Evolutionary conservation across 2,329 filamentous ascomycete genomes (phyloP), one percentile per base, ranked within the genome.

Genomic region (Penicillium freii): DNA sequence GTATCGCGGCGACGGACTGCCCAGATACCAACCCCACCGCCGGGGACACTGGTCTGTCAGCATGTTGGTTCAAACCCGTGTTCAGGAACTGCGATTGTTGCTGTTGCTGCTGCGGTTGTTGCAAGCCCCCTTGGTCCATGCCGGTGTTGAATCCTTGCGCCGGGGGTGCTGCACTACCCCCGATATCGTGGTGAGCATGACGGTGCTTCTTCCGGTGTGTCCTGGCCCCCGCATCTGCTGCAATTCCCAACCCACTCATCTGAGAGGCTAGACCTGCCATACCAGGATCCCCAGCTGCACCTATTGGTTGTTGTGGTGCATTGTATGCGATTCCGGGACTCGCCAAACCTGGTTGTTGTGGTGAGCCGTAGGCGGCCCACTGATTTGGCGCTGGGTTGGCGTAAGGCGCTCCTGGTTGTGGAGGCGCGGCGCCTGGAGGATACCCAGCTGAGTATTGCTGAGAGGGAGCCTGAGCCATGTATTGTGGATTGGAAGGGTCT

Each of bases 151-250:
- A 90, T 11, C 85, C 78, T 69, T 89, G 86, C 6, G 87, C 85
- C 34, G 85, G 86, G 49, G 86, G 54, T 13, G 63, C 60, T 25
- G 63, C 54, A 29, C 60, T 81, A 13, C 87, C 82, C 23, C 89
- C 85, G 52, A 97, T 85, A 39, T 86, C 88, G 74, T 97, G 93
- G 75, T 96, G 90, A 62, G 92, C 93, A 77, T 97, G 93, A 58
- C 91, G 86, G 73, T 97, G 89, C 82, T 96, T 97, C 85, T 96
- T 97, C 82, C 92, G 89, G 50, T 78, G 75, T 38, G 74, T 64
- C 72, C 86, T 77, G 50, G 71, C 65, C 52, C 68, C 71, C 56
- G 69, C 64, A 54, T 83, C 81, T 57, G 71, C 75, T 34, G 82
- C 85, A 64, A 96, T 78, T 40, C 82, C 87, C 83, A 95, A 84